A percentile compares a stretch with the other conserved stretches of the same genome.
These are phyloP conservation scores for Melampsora abietis-canadensis DNA, from an alignment of 1,284 basidiomycete genomes.

Conservation along the genomic window DNA sequence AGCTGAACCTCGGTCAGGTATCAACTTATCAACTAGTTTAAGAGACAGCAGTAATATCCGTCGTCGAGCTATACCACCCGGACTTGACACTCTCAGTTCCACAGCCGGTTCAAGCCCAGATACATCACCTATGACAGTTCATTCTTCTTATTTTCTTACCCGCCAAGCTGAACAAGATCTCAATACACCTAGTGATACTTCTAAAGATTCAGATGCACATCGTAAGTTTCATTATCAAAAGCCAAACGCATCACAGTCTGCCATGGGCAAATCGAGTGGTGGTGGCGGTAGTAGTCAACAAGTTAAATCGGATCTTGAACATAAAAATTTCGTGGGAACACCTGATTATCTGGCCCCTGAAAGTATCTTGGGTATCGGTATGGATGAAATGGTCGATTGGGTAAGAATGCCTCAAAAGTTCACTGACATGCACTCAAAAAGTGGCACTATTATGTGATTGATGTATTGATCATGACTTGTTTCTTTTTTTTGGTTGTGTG, in stretches of 20 bases:
- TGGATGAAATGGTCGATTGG: constrained; percentile 98
- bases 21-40: constrained; percentile 55
- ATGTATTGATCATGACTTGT: constrained; percentile 17
- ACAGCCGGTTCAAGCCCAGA: constrained; percentile 25
- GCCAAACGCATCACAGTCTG: neutral
- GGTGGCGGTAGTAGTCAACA: constrained; percentile 16
- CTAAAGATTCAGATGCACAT: neutral
- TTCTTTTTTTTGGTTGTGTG: constrained; percentile 4
- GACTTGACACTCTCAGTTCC: constrained; percentile 57
- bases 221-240: neutral
- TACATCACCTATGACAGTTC: constrained; percentile 16
- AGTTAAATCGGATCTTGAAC: constrained; percentile 37
- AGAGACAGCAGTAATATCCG: constrained; percentile 54
- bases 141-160: constrained; percentile 33
- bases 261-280: constrained; percentile 37
- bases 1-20: constrained; percentile 62
- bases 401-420: constrained; percentile 57
- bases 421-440: constrained; percentile 53
- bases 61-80: constrained; percentile 51
- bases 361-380: constrained; percentile 89
- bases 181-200: constrained; percentile 7
- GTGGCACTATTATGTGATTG: neutral
- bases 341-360: constrained; percentile 96
- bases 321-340: constrained; percentile 73
- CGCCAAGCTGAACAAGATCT: neutral